These are phyloP conservation scores for Hygrophoropsis aurantiaca DNA, from an alignment of 768 basidiomycete species.

Conservation along the genomic window DNA sequence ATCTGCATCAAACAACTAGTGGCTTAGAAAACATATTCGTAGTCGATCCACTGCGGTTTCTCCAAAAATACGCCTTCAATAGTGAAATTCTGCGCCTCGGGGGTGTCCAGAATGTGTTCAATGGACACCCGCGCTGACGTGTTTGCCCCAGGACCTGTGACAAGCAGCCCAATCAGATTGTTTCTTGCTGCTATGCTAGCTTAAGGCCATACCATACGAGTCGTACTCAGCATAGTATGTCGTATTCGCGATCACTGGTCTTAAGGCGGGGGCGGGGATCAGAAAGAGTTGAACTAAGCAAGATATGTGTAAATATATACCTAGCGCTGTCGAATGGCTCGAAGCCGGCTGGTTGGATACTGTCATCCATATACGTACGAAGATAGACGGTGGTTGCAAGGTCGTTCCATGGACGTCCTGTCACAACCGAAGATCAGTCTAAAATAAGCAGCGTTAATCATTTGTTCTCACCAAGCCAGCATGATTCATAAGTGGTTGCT, in stretches of 20 bases:
- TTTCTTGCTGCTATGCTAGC: neutral
- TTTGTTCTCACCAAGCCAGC: slow-evolving; percentile 52
- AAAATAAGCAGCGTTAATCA: no score
- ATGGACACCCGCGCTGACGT: slow-evolving; percentile 41
- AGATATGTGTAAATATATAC: slow-evolving; percentile 18
- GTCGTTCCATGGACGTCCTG: slow-evolving; percentile 61
- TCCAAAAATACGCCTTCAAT: slow-evolving; percentile 51
- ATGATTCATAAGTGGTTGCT: slow-evolving; percentile 40
- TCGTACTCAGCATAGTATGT: slow-evolving; percentile 59
- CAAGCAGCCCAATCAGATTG: neutral
- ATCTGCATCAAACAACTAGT: no score
- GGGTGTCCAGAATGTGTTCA: slow-evolving; percentile 45
- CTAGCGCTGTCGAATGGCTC: slow-evolving; percentile 42
- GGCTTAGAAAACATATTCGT: slow-evolving; percentile 39
- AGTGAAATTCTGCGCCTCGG: slow-evolving; percentile 43
- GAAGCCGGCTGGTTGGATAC: slow-evolving; percentile 51
- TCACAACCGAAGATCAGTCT: neutral
- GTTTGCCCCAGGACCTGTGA: slow-evolving; percentile 50
- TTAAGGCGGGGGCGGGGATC: slow-evolving; percentile 13
- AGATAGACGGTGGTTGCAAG: slow-evolving; percentile 55
- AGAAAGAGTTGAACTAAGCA: neutral
- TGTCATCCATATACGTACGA: slow-evolving; percentile 57
- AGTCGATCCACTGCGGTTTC: slow-evolving; percentile 56
- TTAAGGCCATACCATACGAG: slow-evolving; percentile 40
- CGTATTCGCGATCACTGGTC: slow-evolving; percentile 50